Conservation (phyloP, 805 yeast genomes). For the Sugiyamaella smithiae region DNA sequence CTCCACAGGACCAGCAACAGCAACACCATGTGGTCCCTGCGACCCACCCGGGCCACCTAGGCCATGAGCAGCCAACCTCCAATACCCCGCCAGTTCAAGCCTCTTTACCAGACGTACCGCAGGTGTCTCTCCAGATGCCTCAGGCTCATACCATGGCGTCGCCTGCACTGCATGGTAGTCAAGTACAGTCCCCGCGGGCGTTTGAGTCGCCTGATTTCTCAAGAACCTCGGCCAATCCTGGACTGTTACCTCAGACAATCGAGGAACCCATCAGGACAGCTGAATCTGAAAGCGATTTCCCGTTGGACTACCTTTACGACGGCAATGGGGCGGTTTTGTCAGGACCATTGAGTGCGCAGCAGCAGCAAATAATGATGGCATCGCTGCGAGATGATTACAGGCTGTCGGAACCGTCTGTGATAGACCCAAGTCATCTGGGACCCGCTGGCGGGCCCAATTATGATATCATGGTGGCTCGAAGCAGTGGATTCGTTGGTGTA, state of each 20-base stretch:
- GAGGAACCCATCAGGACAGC: background rate
- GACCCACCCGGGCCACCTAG: background rate
- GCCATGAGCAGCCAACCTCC: background rate
- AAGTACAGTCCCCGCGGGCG: background rate
- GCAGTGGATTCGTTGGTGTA: background rate
- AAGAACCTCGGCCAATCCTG: background rate
- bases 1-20: background rate
- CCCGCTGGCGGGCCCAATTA: background rate
- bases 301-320: constrained; percentile 23
- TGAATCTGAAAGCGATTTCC: constrained; percentile 26
- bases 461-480: background rate
- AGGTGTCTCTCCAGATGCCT: background rate
- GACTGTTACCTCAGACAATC: background rate
- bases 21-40: background rate
- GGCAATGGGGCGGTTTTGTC: background rate
- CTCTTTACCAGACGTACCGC: background rate
- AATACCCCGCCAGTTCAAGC: background rate
- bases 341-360: background rate
- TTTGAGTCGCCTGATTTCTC: background rate
- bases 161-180: background rate
- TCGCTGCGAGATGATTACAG: background rate
- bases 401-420: background rate
- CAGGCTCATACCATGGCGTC: background rate
- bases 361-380: background rate
- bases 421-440: background rate